Conservation (phyloP, 306 rosid genomes). For the Vicia sativa region DNA sequence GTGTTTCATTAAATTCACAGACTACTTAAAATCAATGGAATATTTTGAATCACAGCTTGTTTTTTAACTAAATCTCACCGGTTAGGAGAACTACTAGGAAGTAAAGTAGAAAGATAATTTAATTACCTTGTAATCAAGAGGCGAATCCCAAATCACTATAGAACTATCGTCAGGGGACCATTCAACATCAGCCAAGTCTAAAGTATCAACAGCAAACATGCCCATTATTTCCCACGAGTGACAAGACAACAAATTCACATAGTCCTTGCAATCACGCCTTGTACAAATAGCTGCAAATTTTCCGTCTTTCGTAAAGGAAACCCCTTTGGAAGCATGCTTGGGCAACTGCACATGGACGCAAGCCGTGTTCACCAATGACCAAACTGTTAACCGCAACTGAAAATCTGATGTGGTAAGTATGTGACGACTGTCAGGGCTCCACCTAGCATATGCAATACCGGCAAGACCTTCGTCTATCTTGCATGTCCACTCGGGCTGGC, state of each 20-base stretch:
- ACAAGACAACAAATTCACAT: slow-evolving; percentile 83
- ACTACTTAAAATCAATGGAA: no score
- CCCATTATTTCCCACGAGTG: slow-evolving; percentile 98
- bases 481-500: slow-evolving; percentile 99
- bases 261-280: slow-evolving; percentile 94
- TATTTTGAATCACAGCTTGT: no score
- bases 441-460: slow-evolving; percentile 92
- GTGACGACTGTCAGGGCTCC: slow-evolving; percentile 99
- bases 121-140: slow-evolving; percentile 91
- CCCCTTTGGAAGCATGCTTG: slow-evolving; percentile 92
- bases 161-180: slow-evolving; percentile 99
- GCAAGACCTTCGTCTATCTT: slow-evolving; percentile 99
- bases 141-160: slow-evolving; percentile 93
- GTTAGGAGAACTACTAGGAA: no score
- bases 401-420: slow-evolving; percentile 94
- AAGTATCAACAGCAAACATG: slow-evolving; percentile 79
- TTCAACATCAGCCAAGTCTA: slow-evolving; percentile 86
- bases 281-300: slow-evolving; percentile 95
- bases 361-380: slow-evolving; percentile 95
- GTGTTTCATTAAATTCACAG: slow-evolving; percentile 26
- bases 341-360: slow-evolving; percentile 96
- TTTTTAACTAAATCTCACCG: no score
- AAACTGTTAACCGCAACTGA: slow-evolving; percentile 90
- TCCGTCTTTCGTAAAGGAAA: slow-evolving; percentile 90
- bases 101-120: slow-evolving; percentile 12